Evolutionary conservation across 2,329 filamentous ascomycete genomes (phyloP).

Genomic region (Clarireedia monteithiana): DNA sequence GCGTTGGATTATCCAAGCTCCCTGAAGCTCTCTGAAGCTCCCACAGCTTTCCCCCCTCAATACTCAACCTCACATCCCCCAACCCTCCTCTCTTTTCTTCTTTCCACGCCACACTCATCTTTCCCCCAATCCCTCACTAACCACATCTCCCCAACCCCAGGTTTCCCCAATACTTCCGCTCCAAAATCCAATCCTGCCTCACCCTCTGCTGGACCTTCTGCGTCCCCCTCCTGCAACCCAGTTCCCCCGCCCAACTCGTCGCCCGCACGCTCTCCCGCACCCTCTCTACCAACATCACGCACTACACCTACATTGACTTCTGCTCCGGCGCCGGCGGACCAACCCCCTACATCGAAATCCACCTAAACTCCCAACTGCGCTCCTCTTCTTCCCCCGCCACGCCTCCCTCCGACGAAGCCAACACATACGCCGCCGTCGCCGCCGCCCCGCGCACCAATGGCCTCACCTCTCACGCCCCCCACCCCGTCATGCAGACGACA

Average conservation of each 20-base stretch:
- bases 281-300: constrained; percentile 39
- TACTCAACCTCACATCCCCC: background rate
- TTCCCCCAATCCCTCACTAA: background rate
- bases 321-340: constrained; percentile 69
- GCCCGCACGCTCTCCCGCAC: constrained; percentile 46
- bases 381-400: constrained; percentile 15
- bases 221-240: constrained; percentile 48
- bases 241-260: constrained; percentile 53
- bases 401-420: constrained; percentile 17
- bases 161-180: constrained; percentile 58
- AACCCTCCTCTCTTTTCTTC: background rate
- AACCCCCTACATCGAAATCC: constrained; percentile 54
- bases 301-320: constrained; percentile 65
- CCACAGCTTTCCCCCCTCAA: constrained; percentile 10
- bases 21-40: background rate
- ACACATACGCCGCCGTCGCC: background rate
- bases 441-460: constrained; percentile 10
- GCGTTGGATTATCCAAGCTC: constrained; percentile 16
- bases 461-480: background rate
- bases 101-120: background rate
- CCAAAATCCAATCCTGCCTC: constrained; percentile 56
- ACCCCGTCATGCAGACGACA: constrained; percentile 12
- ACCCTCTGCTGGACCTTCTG: constrained; percentile 54
- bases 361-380: constrained; percentile 43
- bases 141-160: constrained; percentile 31